Base-by-base conservation (phyloP, 208 protist genomes). In the Trypanosoma rangeli region DNA sequence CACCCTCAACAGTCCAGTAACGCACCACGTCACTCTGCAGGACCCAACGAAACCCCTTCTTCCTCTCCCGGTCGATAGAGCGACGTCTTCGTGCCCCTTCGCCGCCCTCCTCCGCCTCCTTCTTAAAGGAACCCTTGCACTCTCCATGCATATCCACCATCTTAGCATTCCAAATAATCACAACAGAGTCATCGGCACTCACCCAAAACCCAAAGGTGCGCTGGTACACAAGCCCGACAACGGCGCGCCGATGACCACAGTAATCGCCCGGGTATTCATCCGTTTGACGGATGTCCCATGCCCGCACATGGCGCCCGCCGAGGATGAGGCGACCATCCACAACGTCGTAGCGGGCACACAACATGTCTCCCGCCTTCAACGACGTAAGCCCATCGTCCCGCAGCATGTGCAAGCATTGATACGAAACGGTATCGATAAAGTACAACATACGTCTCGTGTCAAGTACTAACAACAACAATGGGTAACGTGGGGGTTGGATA, bases 371-470 rank as follows among this genome's bases (percentile, higher is more conserved):
- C 15, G 81, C 68, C 29, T 71, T 78, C 15, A 82, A 59, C 8
- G 84, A 92, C 26, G 64, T 63, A 42, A 73, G 64, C 29, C 66
- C 70, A 70, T 83, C 67, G 65, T 93, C 84, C 29, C 71, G 62
- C 20, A 93, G 48, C 0, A 85, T 75, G 39, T 63, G 64, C 49
- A 86, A 44, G 49, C 87, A 78, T 58, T 82, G 68, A 29, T 79
- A 86, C 9, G 64, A 82, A 20, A 86, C 39, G 50, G 78, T 83
- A 58, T 94, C 83, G 53, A 94, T 73, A 64, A 96, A 83, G 59
- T 85, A 87, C 44, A 94, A 74, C 8, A 85, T 76, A 29, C 86
- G 86, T 39, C 77, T 76, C n/a, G 78, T 92, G 74, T 93, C 88
- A 1, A 93, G 78, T 24, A 94, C 82, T 16, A 96, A 67, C 16